Base-by-base conservation (phyloP, 1,139 yeast genomes). In the Pichia sp. region DNA sequence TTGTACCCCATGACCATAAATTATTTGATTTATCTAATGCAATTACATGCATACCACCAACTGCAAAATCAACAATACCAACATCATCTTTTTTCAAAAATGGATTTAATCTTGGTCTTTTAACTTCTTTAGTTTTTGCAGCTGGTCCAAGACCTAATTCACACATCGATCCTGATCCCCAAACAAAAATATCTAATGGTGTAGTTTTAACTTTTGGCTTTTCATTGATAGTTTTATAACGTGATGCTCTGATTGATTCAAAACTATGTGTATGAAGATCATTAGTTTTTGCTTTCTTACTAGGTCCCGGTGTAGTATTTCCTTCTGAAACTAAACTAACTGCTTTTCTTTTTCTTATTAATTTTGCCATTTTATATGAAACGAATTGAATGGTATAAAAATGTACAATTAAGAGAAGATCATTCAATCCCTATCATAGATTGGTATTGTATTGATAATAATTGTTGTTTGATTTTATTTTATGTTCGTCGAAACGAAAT, bases 121-220 rank as follows among this genome's bases (percentile, higher is more conserved):
- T 92, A 27, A 92, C 97, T 65, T 90, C 96, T 55, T 89, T 88
- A 38, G 87, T 92, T 54, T 75, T 83, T 2, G 95, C 86, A 34
- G 74, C 76, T 10, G 97, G 97, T 0, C 98, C 99, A 18, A 92
- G 73, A 1, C 98, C 99, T 36, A 92, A 73, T 64, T 94, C 98
- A 71, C 97, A 89, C 90, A 92, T 90, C 1, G 96, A 83, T 1
- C 98, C 98, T 1, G 95, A 79, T 34, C 99, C 99, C 85, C 95
- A 92, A 38, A 87, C 95, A 64, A 86, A 92, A 2, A 92, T 73
- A 60, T 88, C 94, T 47, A 90, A 69, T 25, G 75, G 75, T 35
- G 72, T 68, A 1, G 73, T 58, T 55, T 73, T 75, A 0, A 54
- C 51, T 7, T 49, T 40, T 6, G 79, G 79, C 39, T 64, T 58